phyloP scores from a whole-genome alignment of 345 rosid species.

The Citrus mangshanensis region DNA sequence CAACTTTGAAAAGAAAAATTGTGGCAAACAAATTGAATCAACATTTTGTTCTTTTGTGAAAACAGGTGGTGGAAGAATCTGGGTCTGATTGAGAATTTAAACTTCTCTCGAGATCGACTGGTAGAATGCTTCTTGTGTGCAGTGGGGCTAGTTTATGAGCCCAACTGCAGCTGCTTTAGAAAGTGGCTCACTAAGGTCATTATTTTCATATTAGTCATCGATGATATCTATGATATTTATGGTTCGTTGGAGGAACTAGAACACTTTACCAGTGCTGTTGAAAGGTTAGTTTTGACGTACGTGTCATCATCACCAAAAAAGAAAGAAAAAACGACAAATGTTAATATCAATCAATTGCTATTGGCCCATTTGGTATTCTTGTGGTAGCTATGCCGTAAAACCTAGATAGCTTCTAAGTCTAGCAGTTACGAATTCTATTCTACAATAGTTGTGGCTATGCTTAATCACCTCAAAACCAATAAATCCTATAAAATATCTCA shows the following conservation, averaged over 20 bases:
- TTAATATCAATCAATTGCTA: too few species aligned
- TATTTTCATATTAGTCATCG: slow-evolving; percentile 35
- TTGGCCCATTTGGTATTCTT: too few species aligned
- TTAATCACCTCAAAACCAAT: too few species aligned
- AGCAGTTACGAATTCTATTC: too few species aligned
- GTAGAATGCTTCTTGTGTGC: slow-evolving; percentile 50
- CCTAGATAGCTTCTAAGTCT: too few species aligned
- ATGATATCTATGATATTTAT: slow-evolving; percentile 53
- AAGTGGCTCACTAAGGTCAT: slow-evolving; percentile 43
- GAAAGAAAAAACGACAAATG: not conserved
- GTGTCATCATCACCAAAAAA: not conserved
- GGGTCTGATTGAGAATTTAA: slow-evolving; percentile 30
- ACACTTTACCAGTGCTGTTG: slow-evolving; percentile 43
- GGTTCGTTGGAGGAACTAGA: slow-evolving; percentile 47
- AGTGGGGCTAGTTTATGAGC: slow-evolving; percentile 37
- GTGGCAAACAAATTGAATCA: too few species aligned
- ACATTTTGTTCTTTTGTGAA: not conserved
- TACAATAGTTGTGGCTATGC: too few species aligned
- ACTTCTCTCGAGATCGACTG: slow-evolving; percentile 44
- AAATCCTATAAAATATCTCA: not conserved
- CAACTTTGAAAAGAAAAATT: too few species aligned
- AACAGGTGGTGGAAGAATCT: slow-evolving; percentile 57
- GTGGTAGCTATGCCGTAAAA: too few species aligned
- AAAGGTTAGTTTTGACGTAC: slow-evolving; percentile 17
- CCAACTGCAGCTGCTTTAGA: slow-evolving; percentile 30